Percentiles rank a stretch among this genome's conserved stretches.
These are phyloP conservation scores for Protea cynaroides DNA, from an alignment of 164 flowering plant genomes.

Conservation along the genomic window DNA sequence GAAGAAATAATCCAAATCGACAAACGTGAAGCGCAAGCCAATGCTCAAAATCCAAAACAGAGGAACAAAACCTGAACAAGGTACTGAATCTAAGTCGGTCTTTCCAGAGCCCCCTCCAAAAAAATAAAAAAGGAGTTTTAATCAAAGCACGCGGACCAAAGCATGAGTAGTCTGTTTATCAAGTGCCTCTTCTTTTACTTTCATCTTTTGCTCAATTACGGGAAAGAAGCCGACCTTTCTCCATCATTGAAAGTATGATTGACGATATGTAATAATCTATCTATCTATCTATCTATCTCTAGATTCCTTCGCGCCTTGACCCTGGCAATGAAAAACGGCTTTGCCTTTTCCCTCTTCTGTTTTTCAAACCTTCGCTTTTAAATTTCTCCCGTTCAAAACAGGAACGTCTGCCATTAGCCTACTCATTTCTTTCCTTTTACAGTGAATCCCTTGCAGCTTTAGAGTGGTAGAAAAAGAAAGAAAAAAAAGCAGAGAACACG, in stretches of 20 bases:
- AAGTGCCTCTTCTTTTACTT: constrained; percentile 15
- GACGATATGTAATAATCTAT: no score
- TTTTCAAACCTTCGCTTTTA: neutral
- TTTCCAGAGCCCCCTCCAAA: constrained; percentile 24
- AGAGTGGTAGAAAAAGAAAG: constrained; percentile 18
- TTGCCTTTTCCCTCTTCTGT: no score
- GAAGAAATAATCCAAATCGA: neutral
- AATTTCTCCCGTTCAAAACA: constrained; percentile 1
- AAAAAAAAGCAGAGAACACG: constrained; percentile 25
- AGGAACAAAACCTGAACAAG: constrained; percentile 55
- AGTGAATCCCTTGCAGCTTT: constrained; percentile 56
- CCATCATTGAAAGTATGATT: constrained; percentile 31
- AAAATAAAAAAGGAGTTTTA: constrained; percentile 21
- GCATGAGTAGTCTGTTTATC: constrained; percentile 25
- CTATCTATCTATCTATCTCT: constrained; percentile 6
- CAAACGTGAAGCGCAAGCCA: constrained; percentile 21
- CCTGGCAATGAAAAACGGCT: neutral
- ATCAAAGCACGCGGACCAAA: constrained; percentile 53
- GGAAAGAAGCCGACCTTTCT: constrained; percentile 61
- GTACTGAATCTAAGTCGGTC: constrained; percentile 36
- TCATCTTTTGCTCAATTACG: constrained; percentile 2
- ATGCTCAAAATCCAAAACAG: constrained; percentile 35
- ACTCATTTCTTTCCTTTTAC: constrained; percentile 17
- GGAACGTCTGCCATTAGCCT: constrained; percentile 22
- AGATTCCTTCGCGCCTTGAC: constrained; percentile 8